Percentiles rank a stretch among this genome's conserved stretches.
Evolutionary conservation across 1,284 basidiomycete species (phyloP).

Genomic region (Earliella scabrosa): DNA sequence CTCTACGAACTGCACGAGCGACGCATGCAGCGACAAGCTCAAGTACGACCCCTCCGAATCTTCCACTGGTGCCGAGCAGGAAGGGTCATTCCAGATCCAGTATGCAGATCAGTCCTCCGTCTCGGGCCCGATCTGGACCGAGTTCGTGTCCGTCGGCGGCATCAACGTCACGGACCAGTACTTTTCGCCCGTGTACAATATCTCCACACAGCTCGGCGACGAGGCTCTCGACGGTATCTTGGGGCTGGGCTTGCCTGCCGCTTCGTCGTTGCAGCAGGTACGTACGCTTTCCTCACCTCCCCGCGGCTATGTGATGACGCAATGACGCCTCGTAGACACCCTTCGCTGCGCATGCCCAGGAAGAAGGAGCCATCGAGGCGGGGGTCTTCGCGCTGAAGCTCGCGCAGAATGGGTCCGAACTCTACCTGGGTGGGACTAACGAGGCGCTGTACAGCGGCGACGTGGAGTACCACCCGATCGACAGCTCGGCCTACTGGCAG

Average conservation of each 20-base stretch:
- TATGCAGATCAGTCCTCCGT: conserved; percentile 53
- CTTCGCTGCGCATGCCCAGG: conserved; percentile 23
- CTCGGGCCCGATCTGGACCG: conserved; percentile 46
- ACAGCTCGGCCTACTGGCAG: conserved; percentile 35
- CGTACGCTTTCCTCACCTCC: background rate
- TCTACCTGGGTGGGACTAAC: conserved; percentile 58
- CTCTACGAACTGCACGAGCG: conserved; percentile 26
- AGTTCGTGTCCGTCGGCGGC: conserved; percentile 39
- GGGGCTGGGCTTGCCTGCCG: conserved; percentile 30
- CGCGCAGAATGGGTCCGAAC: conserved; percentile 47
- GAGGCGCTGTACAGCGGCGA: conserved; percentile 39
- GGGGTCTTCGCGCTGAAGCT: conserved; percentile 52
- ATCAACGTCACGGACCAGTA: conserved; percentile 26
- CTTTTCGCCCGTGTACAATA: conserved; percentile 30
- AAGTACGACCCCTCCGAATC: conserved; percentile 25
- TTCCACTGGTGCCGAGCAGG: conserved; percentile 12
- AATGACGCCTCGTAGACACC: conserved; percentile 7
- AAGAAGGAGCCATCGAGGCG: conserved; percentile 14
- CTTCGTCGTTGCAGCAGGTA: conserved; percentile 23
- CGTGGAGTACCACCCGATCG: conserved; percentile 43
- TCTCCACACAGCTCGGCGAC: conserved; percentile 25
- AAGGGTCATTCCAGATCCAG: conserved; percentile 39
- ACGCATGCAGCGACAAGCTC: conserved; percentile 23
- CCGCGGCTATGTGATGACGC: background rate
- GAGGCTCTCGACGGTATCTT: conserved; percentile 33